Percentiles rank a stretch among this genome's conserved stretches.
These are phyloP conservation scores for Colletotrichum gloeosporioides DNA, from an alignment of 2,329 filamentous ascomycete genomes.

Conservation along the genomic window DNA sequence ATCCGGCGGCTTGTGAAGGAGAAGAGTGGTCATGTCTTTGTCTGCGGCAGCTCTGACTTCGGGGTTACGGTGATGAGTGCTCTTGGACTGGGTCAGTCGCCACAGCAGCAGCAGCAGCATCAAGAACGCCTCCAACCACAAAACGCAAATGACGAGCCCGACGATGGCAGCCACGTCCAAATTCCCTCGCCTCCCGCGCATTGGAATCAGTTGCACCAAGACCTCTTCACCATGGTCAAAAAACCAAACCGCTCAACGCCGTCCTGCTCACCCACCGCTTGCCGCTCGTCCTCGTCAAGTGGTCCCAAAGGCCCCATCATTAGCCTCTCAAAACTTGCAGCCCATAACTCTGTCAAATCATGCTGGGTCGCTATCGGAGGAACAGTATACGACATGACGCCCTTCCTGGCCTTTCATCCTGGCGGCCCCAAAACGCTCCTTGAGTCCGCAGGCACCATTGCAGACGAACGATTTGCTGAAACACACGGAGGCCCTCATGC, in stretches of 20 bases:
- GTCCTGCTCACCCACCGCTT: not conserved
- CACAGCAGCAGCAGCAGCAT: not conserved
- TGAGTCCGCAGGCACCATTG: slow-evolving; percentile 14
- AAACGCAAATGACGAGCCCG: not conserved
- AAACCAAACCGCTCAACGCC: not conserved
- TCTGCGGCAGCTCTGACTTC: slow-evolving; percentile 16
- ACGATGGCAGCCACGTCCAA: not conserved
- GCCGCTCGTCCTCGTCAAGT: not conserved
- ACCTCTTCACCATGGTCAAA: not conserved
- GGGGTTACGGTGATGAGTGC: not conserved
- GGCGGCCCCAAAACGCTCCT: slow-evolving; percentile 59
- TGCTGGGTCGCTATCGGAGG: slow-evolving; percentile 86
- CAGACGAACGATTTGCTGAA: slow-evolving; percentile 6
- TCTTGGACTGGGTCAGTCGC: not conserved
- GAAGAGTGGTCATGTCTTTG: slow-evolving; percentile 1
- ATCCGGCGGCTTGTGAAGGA: not conserved
- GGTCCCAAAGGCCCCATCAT: not conserved
- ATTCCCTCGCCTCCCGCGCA: not conserved
- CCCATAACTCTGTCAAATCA: slow-evolving; percentile 11
- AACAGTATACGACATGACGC: slow-evolving; percentile 91
- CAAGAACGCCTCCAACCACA: not conserved
- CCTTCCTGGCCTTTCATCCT: slow-evolving; percentile 89
- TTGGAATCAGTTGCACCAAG: slow-evolving; percentile 8
- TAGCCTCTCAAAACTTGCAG: not conserved
- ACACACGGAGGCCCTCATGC: slow-evolving; percentile 10